Percentiles rank a stretch among this genome's conserved stretches.
phyloP scores from a whole-genome alignment of 352 stramenopile species.

The Phytophthora quininea region DNA sequence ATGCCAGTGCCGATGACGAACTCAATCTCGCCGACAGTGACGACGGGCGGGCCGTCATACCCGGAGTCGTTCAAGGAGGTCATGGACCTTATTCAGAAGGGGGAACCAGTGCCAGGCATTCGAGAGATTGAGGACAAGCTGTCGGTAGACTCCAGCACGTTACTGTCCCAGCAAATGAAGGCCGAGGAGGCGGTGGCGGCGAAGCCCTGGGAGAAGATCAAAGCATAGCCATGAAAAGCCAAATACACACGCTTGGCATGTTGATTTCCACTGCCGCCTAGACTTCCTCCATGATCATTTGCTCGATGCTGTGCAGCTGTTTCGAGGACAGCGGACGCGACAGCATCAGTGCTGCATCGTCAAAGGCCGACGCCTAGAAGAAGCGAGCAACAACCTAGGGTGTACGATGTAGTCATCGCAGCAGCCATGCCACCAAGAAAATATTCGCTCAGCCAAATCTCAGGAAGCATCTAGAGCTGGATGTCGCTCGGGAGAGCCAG shows the following conservation, averaged over 20 bases:
- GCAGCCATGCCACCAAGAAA: too few species aligned
- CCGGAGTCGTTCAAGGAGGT: conserved; percentile 78
- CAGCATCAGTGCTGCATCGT: neutral
- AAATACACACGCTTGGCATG: neutral
- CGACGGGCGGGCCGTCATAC: conserved; percentile 46
- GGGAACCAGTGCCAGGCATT: conserved; percentile 73
- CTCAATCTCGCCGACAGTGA: conserved; percentile 24
- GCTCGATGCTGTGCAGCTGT: neutral
- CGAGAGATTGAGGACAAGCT: conserved; percentile 78
- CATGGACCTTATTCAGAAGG: conserved; percentile 78
- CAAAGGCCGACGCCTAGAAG: neutral
- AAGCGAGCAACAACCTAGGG: neutral
- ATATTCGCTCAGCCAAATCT: too few species aligned
- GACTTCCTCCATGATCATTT: neutral
- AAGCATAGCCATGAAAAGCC: conserved; percentile 11
- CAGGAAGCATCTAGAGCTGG: too few species aligned
- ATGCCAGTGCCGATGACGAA: conserved; percentile 12
- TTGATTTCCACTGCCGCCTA: conserved; percentile 9
- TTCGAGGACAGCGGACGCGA: neutral
- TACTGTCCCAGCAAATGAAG: conserved; percentile 34
- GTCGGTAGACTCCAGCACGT: conserved; percentile 54
- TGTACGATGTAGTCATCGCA: too few species aligned
- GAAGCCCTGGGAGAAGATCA: conserved; percentile 58
- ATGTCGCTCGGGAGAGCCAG: too few species aligned
- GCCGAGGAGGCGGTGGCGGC: conserved; percentile 14